Evolutionary conservation across 2,329 filamentous ascomycete species (phyloP), one percentile per base, ranked within the genome.

Genomic region (Cladosporium sp.): DNA sequence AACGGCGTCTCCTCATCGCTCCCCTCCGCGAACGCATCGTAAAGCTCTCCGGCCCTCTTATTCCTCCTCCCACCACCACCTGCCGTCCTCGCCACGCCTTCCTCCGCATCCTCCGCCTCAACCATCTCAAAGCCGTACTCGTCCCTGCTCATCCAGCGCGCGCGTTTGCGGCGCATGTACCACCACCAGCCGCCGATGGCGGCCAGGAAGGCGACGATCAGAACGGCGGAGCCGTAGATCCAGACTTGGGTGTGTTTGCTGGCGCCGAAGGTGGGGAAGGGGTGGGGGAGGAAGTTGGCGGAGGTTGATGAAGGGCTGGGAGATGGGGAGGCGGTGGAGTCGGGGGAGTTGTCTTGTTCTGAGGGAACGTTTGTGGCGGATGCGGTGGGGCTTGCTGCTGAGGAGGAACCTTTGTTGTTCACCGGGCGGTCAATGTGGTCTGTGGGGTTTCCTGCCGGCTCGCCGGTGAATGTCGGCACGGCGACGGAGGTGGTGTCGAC

Each of bases 41-140:
- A 99, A 39, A 99, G 73, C 73, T 97, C 92, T 22, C 92, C 90
- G 2, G 89, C 93, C 17, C 89, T 75, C 57, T 75, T 67, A 70
- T 78, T 60, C 57, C 80, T 76, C 15, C 72, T 75, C 15, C 32
- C 32, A 27, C 22, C 5, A 15, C n/a, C 20, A 3, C 13, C 30
- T 34, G 29, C 42, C n/a, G n/a, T n/a, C n/a, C n/a, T n/a, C n/a
- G n/a, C n/a, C 69, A 52, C 69, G 68, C 64, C 65, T 59, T 9
- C 65, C 61, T 51, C 64, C 62, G 48, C 59, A 58, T 64, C 78
- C 76, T 59, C 62, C 22, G 70, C 86, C 61, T 93, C 86, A 42
- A 99, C 79, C 56, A 96, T 85, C 70, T 96, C 91, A 60, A 99
- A 99, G 61, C 96, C 92, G 69, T 96, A 97, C 65, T 86, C 85